Evolutionary conservation across 352 stramenopile genomes (phyloP), one percentile per base, ranked within the genome.

Genomic region (Pythium chondricola): DNA sequence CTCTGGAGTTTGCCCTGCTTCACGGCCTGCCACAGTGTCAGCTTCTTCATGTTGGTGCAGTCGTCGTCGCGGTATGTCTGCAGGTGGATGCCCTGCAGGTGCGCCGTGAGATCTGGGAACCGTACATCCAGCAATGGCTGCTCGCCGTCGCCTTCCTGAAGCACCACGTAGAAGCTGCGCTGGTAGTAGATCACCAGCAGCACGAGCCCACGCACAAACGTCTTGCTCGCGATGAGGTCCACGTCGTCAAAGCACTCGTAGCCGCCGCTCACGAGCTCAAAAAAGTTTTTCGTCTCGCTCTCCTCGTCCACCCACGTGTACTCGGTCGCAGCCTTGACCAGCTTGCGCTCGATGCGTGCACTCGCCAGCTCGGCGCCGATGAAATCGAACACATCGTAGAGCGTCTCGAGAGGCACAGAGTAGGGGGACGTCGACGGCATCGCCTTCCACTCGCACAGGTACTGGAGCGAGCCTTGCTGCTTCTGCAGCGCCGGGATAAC

Each of bases 41-140:
- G 65, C 58, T 97, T 98, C 64, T 95, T 92, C 74, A 89, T 88
- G 51, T 87, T 88, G 31, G 65, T 89, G 48, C 70, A 84, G 40
- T 90, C 81, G 41, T 84, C 75, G 14, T 88, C 75, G 35, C 70
- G 62, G 48, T 90, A 93, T 10, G 75, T 84, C 37, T 82, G 74
- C 31, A 98, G 57, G 48, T 95, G 83, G 4, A 96, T 70, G 24
- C 90, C 94, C 55, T 96, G 72, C n/a, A 95, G 52, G 36, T 96
- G 77, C 17, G 76, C 63, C 24, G 81, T 94, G 18, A 98, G 69
- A 61, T 98, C 85, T 1, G 91, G 88, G 60, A 98, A 97, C 43
- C 88, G 85, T 17, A 98, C 85, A 67, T 98, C 90, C 1, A 98
- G 69, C 17, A 98, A 67, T 36, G 92, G 89, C 56, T 98, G 88